Base-by-base conservation (phyloP, 2,329 filamentous ascomycete species). In the Exophiala calicioides region DNA sequence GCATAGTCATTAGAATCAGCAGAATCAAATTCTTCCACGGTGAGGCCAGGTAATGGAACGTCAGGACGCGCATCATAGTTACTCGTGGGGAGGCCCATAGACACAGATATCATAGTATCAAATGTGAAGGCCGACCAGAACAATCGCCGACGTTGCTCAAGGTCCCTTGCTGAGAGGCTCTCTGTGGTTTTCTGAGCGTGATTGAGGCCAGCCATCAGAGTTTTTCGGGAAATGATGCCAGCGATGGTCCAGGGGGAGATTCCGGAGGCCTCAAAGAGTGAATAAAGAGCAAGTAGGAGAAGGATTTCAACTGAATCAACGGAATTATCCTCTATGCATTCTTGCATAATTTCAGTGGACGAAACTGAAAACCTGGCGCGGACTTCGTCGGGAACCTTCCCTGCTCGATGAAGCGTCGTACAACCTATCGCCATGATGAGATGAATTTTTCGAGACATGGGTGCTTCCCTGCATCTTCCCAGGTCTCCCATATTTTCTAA, bases 11-110 rank as follows among this genome's bases (percentile, higher is more conserved):
- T 15, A 4, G 18, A 20, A 23, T 10, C 4, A 10, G 34, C 13
- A 13, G 34, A 37, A n/a, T 16, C 34, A 23, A 21, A 37, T 20
- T 37, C 34, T 8, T 37, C 34, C 18, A 37, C 24, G 16, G 34
- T 37, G 7, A 37, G 18, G 13, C 18, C 21, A 13, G 34, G 34
- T n/a, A 37, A 20, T 9, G 34, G 34, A 5, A 37, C 34, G 12
- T 37, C 24, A 10, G 24, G 12, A n/a, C 24, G 21, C 15, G 21
- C 34, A 20, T 37, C 34, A 23, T 21, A 21, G 5, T 21, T 37
- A 12, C 18, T n/a, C 8, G 19, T n/a, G n/a, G 34, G 34, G n/a
- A 37, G 34, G 24, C 34, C 34, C 21, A 37, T 21, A 4, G 34
- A 37, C 3, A 20, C 34, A 4, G 34, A 16, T 10, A 37, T n/a